phyloP scores from a whole-genome alignment of 2,329 filamentous ascomycete genomes.

The Alternaria rosae region DNA sequence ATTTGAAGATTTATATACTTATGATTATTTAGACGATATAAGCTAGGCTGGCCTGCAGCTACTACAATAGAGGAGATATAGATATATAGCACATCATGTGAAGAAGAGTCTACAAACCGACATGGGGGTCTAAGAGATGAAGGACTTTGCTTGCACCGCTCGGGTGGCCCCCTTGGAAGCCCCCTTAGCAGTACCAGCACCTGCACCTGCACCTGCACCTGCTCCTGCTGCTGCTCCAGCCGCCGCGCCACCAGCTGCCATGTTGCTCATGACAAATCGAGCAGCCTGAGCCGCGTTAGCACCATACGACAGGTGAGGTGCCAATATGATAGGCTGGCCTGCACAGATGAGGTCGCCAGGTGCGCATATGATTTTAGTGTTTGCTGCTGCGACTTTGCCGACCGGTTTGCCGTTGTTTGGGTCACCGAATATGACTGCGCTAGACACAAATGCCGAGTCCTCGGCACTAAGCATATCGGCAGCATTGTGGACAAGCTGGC shows the following conservation, averaged over 20 bases:
- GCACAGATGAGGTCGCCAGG: slow-evolving; percentile 46
- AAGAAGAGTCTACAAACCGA: neutral
- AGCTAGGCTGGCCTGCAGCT: slow-evolving; percentile 7
- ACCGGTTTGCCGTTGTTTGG: slow-evolving; percentile 46
- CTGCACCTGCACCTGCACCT: neutral
- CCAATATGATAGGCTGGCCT: slow-evolving; percentile 37
- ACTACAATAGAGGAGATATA: neutral
- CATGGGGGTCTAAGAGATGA: slow-evolving; percentile 2
- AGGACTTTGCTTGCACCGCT: slow-evolving; percentile 4
- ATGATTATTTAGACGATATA: neutral
- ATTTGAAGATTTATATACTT: neutral
- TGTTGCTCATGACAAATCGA: slow-evolving; percentile 36
- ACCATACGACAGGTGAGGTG: slow-evolving; percentile 47
- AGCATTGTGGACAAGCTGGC: slow-evolving; percentile 56
- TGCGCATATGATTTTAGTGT: slow-evolving; percentile 47
- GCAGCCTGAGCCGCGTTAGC: slow-evolving; percentile 42
- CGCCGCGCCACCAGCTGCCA: slow-evolving; percentile 14
- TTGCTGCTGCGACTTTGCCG: slow-evolving; percentile 39
- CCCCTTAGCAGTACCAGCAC: neutral
- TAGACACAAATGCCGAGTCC: slow-evolving; percentile 32
- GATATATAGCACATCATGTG: neutral
- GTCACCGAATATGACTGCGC: slow-evolving; percentile 49
- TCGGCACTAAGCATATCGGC: slow-evolving; percentile 41
- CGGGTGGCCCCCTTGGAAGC: slow-evolving; percentile 1
- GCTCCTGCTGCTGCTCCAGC: neutral